phyloP scores from a whole-genome alignment of 176 grass and related monocot genomes.

The Luzula sylvatica region DNA sequence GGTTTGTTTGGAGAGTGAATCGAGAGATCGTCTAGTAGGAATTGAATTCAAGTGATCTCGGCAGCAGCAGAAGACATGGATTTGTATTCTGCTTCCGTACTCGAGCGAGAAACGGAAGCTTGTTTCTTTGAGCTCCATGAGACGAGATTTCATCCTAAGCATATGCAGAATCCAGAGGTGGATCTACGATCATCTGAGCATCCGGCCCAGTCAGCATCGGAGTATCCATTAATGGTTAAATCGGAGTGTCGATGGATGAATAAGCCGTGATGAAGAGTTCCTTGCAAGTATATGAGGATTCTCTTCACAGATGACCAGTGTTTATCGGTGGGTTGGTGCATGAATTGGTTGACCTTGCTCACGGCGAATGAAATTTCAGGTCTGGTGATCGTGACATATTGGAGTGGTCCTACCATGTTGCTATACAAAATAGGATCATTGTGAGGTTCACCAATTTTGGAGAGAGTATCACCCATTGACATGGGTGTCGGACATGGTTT shows the following conservation, averaged over 20 bases:
- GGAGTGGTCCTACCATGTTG: not conserved
- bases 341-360: not conserved
- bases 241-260: too few species aligned
- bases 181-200: too few species aligned
- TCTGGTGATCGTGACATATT: not conserved
- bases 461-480: too few species aligned
- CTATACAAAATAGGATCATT: not conserved
- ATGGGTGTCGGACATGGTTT: not conserved
- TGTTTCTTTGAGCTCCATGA: not conserved
- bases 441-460: too few species aligned
- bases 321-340: too few species aligned
- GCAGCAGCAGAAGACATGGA: not conserved
- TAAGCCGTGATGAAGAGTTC: not conserved
- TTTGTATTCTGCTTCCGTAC: too few species aligned
- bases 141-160: not conserved
- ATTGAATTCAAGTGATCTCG: not conserved
- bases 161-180: too few species aligned
- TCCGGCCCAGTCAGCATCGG: too few species aligned
- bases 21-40: too few species aligned
- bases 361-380: not conserved
- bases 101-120: too few species aligned
- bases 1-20: not conserved
- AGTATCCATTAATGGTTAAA: not conserved
- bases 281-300: not conserved
- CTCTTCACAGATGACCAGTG: not conserved